Evolutionary conservation across 768 basidiomycete genomes (phyloP), one percentile per base, ranked within the genome.

Genomic region (Pleurotus citrinopileatus): DNA sequence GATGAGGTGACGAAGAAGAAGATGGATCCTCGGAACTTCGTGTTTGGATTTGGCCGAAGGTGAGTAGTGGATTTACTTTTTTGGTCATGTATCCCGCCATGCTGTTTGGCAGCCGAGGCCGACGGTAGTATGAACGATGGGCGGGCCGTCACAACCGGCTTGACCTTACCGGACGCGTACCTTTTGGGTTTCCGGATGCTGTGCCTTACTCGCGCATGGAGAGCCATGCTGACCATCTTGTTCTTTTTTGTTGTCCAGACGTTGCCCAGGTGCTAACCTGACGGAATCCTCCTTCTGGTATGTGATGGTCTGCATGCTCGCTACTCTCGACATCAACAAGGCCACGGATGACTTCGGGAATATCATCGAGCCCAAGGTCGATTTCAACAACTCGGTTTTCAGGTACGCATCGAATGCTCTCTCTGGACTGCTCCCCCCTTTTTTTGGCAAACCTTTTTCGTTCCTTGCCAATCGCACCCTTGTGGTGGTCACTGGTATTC

Each of bases 211-310:
- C 55, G 6, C 38, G 17, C 38, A 19, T 40, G 38, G 38, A 40
- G 7, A n/a, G 5, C 38, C 38, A 9, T n/a, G n/a, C 38, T 40
- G 38, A 34, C 47, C 34, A 28, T 10, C 15, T 29, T 8, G 12
- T 19, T 15, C 20, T 15, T 12, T 13, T 17, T 42, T 32, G 17
- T 29, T 28, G 20, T 26, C 2, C 56, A 83, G 84, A 51, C 77
- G 76, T 29, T 89, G 87, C 63, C 87, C 87, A 0, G 87, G 87
- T 13, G 60, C 67, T 34, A 69, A 86, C 62, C 75, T 89, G 26
- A 80, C 82, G 54, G 87, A 89, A 56, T 76, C 78, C 2, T 83
- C 83, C 1, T 67, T 60, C 15, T 64, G 62, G 60, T 53, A 57
- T 7, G 46, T 55, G 32, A 56, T 63, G 23, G 58, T 54, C 20